phyloP scores from a whole-genome alignment of 176 grass and related monocot species.

The Hsuehochloa calcarea region DNA sequence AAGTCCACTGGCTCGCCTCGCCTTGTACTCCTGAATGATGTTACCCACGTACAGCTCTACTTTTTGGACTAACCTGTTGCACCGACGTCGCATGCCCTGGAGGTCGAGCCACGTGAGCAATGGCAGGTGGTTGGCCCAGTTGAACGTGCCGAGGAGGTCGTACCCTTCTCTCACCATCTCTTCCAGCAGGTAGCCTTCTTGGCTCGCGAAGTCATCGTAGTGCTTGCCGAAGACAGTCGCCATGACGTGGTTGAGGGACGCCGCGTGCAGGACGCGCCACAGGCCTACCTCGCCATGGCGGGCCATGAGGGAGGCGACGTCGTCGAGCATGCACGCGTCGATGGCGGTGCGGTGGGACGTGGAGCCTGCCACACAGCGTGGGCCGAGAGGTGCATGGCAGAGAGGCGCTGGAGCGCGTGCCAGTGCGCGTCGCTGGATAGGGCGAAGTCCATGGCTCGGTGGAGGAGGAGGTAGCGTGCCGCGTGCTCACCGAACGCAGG shows the following conservation, averaged over 20 bases:
- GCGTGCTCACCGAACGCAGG: constrained; percentile 72
- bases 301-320: constrained; percentile 38
- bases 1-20: neutral
- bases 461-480: constrained; percentile 67
- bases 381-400: constrained; percentile 54
- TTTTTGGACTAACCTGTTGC: constrained; percentile 48
- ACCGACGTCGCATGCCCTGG: constrained; percentile 63
- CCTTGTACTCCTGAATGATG: constrained; percentile 59
- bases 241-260: constrained; percentile 63
- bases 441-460: constrained; percentile 89
- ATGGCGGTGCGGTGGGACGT: constrained; percentile 33
- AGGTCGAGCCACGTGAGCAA: constrained; percentile 61
- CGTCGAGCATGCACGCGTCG: constrained; percentile 33
- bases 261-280: constrained; percentile 43
- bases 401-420: constrained; percentile 55
- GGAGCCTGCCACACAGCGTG: constrained; percentile 36
- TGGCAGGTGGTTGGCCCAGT: constrained; percentile 80
- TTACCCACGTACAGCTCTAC: constrained; percentile 55
- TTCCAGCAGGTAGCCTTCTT: constrained; percentile 48
- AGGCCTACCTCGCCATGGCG: constrained; percentile 39
- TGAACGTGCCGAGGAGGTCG: constrained; percentile 58
- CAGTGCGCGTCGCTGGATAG: constrained; percentile 60
- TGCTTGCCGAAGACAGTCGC: constrained; percentile 63
- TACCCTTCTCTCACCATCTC: constrained; percentile 77
- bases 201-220: constrained; percentile 33